These are phyloP conservation scores for Botrytis fabae DNA, from an alignment of 2,329 filamentous ascomycete species.

Conservation along the genomic window DNA sequence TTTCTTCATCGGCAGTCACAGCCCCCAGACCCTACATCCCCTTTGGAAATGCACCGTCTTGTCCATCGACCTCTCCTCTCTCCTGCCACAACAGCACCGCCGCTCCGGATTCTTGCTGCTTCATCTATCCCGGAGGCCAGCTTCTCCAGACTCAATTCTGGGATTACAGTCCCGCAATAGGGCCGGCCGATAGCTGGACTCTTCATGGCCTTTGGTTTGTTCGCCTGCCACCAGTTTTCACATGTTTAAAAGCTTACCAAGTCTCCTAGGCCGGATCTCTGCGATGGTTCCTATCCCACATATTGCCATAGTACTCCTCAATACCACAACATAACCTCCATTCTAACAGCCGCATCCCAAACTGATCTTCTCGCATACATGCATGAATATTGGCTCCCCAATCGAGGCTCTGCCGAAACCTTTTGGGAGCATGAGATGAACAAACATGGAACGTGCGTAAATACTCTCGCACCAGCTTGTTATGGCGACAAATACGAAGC, in stretches of 20 bases:
- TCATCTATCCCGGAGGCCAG: constrained; percentile 71
- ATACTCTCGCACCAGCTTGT: constrained; percentile 65
- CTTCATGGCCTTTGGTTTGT: constrained; percentile 63
- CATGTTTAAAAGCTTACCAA: constrained; percentile 42
- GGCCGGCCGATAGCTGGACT: constrained; percentile 70
- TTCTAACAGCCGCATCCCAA: constrained; percentile 56
- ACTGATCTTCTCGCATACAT: constrained; percentile 61
- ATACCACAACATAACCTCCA: constrained; percentile 65
- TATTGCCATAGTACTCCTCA: constrained; percentile 62
- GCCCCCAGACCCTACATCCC: constrained; percentile 14
- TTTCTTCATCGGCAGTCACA: background rate
- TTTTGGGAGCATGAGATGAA: constrained; percentile 65
- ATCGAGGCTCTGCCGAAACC: constrained; percentile 56
- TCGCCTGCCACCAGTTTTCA: constrained; percentile 1
- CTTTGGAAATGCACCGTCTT: constrained; percentile 33
- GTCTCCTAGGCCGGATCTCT: constrained; percentile 54
- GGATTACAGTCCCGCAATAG: constrained; percentile 64
- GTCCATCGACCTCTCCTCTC: constrained; percentile 41
- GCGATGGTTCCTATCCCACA: constrained; percentile 67
- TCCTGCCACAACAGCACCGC: constrained; percentile 65
- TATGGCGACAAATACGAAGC: constrained; percentile 57
- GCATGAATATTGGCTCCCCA: constrained; percentile 65
- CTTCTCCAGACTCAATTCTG: constrained; percentile 77
- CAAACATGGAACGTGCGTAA: constrained; percentile 73
- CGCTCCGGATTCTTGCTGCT: constrained; percentile 69